These are phyloP conservation scores for Quercus robur DNA, from an alignment of 306 rosid genomes.

Conservation along the genomic window DNA sequence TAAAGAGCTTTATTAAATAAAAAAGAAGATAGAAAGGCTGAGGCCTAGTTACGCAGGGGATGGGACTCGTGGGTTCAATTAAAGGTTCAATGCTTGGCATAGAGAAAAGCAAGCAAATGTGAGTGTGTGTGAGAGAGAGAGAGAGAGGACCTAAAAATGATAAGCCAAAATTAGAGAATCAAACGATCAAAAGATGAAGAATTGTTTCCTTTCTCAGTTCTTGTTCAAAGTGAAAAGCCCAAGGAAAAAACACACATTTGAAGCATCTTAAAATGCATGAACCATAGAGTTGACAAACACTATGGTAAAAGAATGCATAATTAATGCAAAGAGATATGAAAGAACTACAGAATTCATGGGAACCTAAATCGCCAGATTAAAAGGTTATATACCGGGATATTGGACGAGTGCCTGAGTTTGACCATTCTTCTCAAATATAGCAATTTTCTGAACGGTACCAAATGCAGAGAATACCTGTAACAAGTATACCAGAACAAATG, in stretches of 20 bases:
- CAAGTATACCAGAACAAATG: conserved; percentile 7
- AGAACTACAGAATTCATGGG: not conserved
- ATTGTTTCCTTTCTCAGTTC: not conserved
- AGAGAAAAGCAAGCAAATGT: too few species aligned
- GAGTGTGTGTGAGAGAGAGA: too few species aligned
- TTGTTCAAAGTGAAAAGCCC: not conserved
- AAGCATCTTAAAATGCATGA: not conserved
- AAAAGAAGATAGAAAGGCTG: too few species aligned
- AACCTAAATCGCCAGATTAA: conserved; percentile 10
- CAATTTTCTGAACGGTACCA: conserved; percentile 79
- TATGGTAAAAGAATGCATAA: not conserved
- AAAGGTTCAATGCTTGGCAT: not conserved
- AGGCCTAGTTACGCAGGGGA: too few species aligned
- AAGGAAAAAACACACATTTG: not conserved
- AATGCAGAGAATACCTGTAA: conserved; percentile 73
- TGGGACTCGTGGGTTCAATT: not conserved
- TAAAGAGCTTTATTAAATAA: too few species aligned
- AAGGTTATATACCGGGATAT: conserved; percentile 58
- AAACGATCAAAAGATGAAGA: not conserved
- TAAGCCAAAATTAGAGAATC: not conserved
- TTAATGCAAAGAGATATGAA: not conserved
- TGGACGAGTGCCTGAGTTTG: conserved; percentile 85
- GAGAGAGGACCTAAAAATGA: not conserved
- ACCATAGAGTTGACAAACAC: not conserved
- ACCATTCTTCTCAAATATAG: conserved; percentile 85